These are phyloP conservation scores for Coffea eugenioides DNA, from an alignment of 257 asterid species.

Conservation along the genomic window DNA sequence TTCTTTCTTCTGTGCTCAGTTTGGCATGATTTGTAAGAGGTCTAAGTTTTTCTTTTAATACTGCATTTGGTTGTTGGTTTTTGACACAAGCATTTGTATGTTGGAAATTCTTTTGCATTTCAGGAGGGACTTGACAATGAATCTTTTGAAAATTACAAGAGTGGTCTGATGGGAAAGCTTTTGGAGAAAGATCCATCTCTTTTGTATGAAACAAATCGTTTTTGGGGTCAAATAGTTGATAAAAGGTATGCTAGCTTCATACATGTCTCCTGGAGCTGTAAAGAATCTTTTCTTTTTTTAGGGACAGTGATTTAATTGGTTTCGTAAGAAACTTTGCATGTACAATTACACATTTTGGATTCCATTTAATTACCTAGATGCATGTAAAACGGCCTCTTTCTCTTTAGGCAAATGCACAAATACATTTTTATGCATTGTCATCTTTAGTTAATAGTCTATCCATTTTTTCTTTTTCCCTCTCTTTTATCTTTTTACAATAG, in stretches of 20 bases:
- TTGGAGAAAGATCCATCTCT: conserved; percentile 98
- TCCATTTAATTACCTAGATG: background rate
- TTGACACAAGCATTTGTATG: conserved; percentile 14
- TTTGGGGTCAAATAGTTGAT: conserved; percentile 89
- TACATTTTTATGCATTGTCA: background rate
- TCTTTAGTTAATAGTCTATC: background rate
- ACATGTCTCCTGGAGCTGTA: background rate
- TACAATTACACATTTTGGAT: background rate
- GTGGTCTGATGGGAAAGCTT: conserved; percentile 77
- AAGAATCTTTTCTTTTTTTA: background rate
- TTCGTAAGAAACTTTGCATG: background rate
- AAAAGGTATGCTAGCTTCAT: conserved; percentile 54
- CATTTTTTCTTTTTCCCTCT: background rate
- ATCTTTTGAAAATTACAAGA: conserved; percentile 73
- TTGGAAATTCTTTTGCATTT: conserved; percentile 26
- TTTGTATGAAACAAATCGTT: conserved; percentile 71
- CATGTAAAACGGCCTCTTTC: background rate
- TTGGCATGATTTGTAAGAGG: background rate
- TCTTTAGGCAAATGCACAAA: background rate
- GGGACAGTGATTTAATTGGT: background rate
- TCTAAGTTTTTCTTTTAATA: background rate
- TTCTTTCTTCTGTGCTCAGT: background rate
- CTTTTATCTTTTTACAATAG: background rate
- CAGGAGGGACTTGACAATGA: conserved; percentile 74
- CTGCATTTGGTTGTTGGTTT: too few species aligned